Conservation (phyloP, 2,329 filamentous ascomycete genomes). For the Arachnomyces sp. region DNA sequence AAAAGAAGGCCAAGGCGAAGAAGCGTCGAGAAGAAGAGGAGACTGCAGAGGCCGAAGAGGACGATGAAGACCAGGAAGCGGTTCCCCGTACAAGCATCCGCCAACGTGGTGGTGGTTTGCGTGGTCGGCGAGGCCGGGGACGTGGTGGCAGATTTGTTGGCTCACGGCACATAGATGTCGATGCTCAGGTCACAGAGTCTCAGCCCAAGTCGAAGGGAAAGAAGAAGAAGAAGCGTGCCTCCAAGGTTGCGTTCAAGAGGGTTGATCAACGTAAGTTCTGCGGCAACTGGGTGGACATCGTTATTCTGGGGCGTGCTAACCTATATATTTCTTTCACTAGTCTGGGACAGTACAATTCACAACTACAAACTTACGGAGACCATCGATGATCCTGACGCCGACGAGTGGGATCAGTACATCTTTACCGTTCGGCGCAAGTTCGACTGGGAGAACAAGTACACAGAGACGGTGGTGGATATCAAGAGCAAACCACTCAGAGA, state of each 20-base stretch:
- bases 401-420: conserved; percentile 67
- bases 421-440: conserved; percentile 79
- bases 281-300: neutral
- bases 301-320: conserved; percentile 21
- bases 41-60: conserved; percentile 16
- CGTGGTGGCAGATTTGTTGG: conserved; percentile 15
- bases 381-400: conserved; percentile 51
- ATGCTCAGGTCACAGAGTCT: conserved; percentile 3
- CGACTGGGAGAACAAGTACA: conserved; percentile 74
- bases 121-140: conserved; percentile 12
- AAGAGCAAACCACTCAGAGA: conserved; percentile 73
- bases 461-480: conserved; percentile 68
- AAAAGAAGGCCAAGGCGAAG: conserved; percentile 27
- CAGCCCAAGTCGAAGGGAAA: conserved; percentile 23
- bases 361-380: conserved; percentile 63
- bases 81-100: conserved; percentile 9
- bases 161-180: conserved; percentile 1
- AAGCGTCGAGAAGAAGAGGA: conserved; percentile 29
- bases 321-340: conserved; percentile 15
- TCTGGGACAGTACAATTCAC: conserved; percentile 50
- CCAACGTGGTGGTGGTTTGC: conserved; percentile 16
- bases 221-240: conserved; percentile 40
- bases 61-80: conserved; percentile 30
- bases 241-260: conserved; percentile 58
- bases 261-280: conserved; percentile 49